Percentiles rank a stretch among this genome's conserved stretches.
phyloP scores from a whole-genome alignment of 345 rosid genomes.

The Erysimum cheiranthoides region DNA sequence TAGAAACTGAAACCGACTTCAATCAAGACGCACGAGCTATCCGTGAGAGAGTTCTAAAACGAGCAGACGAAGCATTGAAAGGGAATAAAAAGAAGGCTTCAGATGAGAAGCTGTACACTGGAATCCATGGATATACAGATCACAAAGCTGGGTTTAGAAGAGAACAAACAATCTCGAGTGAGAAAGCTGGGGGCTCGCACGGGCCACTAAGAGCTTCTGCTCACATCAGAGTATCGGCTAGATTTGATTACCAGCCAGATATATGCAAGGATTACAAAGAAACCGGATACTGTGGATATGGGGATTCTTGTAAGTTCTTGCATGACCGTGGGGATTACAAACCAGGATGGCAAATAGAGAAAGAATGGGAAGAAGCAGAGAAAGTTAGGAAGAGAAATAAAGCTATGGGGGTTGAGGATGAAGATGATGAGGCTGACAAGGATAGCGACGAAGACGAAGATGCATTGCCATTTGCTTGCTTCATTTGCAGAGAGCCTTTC shows the following conservation, averaged over 20 bases:
- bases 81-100: constrained; percentile 55
- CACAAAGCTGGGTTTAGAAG: constrained; percentile 93
- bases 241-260: constrained; percentile 93
- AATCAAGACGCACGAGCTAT: constrained; percentile 79
- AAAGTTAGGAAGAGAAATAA: constrained; percentile 77
- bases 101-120: constrained; percentile 73
- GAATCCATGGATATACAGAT: constrained; percentile 82
- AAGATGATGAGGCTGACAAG: constrained; percentile 49
- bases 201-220: constrained; percentile 97
- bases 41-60: constrained; percentile 80
- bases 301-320: constrained; percentile 89
- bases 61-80: constrained; percentile 67
- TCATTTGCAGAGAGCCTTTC: constrained; percentile 78
- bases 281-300: constrained; percentile 94
- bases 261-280: constrained; percentile 95
- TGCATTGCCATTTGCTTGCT: constrained; percentile 81
- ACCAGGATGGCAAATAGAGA: constrained; percentile 92
- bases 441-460: constrained; percentile 60
- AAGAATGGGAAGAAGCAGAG: constrained; percentile 92
- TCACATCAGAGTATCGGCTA: constrained; percentile 85
- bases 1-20: constrained; percentile 91
- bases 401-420: constrained; percentile 69
- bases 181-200: constrained; percentile 93
- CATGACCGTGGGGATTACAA: constrained; percentile 95
- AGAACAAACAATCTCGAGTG: constrained; percentile 84